Percentiles rank a stretch among this genome's conserved stretches.
phyloP scores from a whole-genome alignment of 1,139 yeast species.

The Scheffersomyces cryptocercus region DNA sequence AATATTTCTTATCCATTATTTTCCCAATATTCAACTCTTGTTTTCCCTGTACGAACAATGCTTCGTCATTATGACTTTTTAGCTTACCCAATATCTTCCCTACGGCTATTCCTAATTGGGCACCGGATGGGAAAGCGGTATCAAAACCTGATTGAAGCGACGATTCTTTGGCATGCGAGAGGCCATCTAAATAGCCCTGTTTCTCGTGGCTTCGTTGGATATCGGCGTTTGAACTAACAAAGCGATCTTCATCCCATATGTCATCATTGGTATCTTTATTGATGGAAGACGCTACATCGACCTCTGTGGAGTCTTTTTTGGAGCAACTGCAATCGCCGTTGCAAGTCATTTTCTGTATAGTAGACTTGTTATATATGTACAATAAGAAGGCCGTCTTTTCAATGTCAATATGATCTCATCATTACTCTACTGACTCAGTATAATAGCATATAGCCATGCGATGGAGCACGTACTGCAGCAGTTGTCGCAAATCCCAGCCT shows the following conservation, averaged over 20 bases:
- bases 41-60: slow-evolving; percentile 35
- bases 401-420: no score
- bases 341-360: background rate
- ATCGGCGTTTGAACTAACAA: slow-evolving; percentile 33
- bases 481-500: no score
- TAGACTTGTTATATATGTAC: no score
- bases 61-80: slow-evolving; percentile 17
- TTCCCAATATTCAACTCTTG: slow-evolving; percentile 52
- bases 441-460: no score
- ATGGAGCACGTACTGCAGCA: no score
- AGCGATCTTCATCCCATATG: slow-evolving; percentile 44
- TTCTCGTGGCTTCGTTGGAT: slow-evolving; percentile 67
- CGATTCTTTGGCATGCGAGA: slow-evolving; percentile 66
- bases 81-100: slow-evolving; percentile 65
- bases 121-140: slow-evolving; percentile 75
- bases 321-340: background rate
- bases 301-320: no score
- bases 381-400: no score
- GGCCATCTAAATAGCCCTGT: slow-evolving; percentile 84
- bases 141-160: slow-evolving; percentile 83
- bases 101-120: slow-evolving; percentile 61
- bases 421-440: no score
- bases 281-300: background rate
- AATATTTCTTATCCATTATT: slow-evolving; percentile 51
- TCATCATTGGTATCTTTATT: slow-evolving; percentile 24